phyloP scores from a whole-genome alignment of 805 yeast species.

The Brettanomyces nanus region DNA sequence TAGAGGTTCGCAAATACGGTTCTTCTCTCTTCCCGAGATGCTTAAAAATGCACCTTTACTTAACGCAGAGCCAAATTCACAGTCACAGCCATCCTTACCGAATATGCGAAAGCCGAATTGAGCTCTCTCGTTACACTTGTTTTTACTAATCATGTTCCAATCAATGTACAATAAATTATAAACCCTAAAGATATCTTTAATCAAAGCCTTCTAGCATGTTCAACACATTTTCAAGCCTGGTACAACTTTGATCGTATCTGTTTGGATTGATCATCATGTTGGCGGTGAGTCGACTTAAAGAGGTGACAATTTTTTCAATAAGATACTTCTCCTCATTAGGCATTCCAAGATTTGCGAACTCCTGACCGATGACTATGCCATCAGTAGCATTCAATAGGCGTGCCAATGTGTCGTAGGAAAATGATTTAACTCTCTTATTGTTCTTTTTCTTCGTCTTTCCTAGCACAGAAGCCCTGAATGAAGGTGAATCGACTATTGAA shows the following conservation, averaged over 20 bases:
- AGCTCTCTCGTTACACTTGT: too few species aligned
- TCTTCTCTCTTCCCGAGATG: conserved; percentile 83
- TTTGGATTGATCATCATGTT: conserved; percentile 85
- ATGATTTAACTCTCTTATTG: conserved; percentile 24
- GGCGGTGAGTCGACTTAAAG: conserved; percentile 76
- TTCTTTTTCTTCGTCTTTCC: conserved; percentile 8
- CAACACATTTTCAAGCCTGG: conserved; percentile 73
- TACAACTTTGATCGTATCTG: conserved; percentile 71
- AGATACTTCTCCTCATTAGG: conserved; percentile 71
- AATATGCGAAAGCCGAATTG: too few species aligned
- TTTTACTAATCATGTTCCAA: too few species aligned
- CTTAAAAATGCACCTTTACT: conserved; percentile 84
- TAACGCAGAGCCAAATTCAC: too few species aligned
- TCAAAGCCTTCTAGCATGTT: conserved; percentile 78
- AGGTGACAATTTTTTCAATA: conserved; percentile 78
- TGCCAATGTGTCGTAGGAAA: conserved; percentile 37
- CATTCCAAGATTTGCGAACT: conserved; percentile 64
- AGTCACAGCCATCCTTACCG: too few species aligned
- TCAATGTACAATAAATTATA: too few species aligned
- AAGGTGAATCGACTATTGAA: too few species aligned
- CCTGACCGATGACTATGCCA: conserved; percentile 58
- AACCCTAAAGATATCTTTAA: conserved; percentile 4
- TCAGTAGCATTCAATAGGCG: conserved; percentile 48
- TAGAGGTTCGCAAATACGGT: conserved; percentile 84
- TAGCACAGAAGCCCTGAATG: background rate